Evolutionary conservation across 192 early-diverging fungal genomes (phyloP), one percentile per base, ranked within the genome.

Genomic region (Coemansia sp.): DNA sequence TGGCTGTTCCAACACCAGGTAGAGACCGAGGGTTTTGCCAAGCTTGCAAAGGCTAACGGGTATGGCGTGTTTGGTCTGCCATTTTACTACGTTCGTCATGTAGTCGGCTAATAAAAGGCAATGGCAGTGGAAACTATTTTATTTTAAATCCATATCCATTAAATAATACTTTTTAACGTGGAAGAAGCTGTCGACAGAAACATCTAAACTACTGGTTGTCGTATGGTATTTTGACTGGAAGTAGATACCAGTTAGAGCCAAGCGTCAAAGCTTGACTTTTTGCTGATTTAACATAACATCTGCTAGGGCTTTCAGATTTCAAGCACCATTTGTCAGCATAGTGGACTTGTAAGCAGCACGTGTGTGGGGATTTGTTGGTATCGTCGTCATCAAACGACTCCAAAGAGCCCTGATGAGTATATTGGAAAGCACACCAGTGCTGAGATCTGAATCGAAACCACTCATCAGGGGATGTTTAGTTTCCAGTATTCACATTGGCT

Each of bases 11-110:
- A 88, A 34, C 91, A 91, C 65, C 85, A 88, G 63, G 87, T 92
- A 6, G 91, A 92, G 68, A 91, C 89, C 40, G 91, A 92, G 78
- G 91, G 90, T 1, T 80, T 92, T 70, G 91, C 89, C 15, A 92
- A 90, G 70, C 88, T 91, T 70, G 90, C 90, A 59, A 90, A 89
- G 67, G 86, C 76, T 0, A 59, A 88, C 42, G 90, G 90, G 0
- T 91, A 84, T 65, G 83, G 81, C 22, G 87, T 91, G 3, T 89
- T 73, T 71, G 91, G 91, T 0, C 77, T 90, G 49, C 91, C 91
- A 1, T 86, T 79, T 40, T 89, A 90, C 46, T 67, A 88, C 38
- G 84, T 92, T 8, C 86, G 87, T 27, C 91, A 92, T 75, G 83
- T 83, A 1, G 69, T 71, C 27, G 73, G 73, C 18, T 83, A 63